Evolutionary conservation across 2,329 filamentous ascomycete genomes (phyloP).

Genomic region (Xylaria sp.): DNA sequence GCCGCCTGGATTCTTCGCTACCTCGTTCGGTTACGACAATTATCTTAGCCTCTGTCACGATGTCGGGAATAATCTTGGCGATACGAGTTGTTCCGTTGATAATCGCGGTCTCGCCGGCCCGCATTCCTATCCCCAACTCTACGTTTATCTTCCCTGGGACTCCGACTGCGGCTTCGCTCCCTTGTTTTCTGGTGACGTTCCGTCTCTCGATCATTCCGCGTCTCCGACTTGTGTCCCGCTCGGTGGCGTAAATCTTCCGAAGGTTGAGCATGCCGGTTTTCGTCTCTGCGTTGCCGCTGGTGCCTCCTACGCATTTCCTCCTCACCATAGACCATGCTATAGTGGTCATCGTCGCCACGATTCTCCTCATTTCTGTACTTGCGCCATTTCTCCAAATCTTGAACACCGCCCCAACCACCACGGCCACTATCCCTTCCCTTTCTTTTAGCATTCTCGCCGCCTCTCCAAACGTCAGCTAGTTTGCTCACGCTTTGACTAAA

Average conservation of each 20-base stretch:
- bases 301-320: constrained; percentile 70
- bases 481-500: constrained; percentile 95
- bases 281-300: constrained; percentile 54
- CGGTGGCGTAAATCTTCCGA: constrained; percentile 33
- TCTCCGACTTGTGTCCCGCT: constrained; percentile 19
- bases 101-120: constrained; percentile 40
- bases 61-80: constrained; percentile 42
- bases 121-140: constrained; percentile 39
- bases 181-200: constrained; percentile 34
- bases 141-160: constrained; percentile 46
- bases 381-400: constrained; percentile 85
- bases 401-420: constrained; percentile 92
- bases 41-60: constrained; percentile 40
- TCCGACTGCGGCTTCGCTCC: constrained; percentile 48
- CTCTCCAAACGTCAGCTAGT: constrained; percentile 89
- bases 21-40: constrained; percentile 42
- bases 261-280: constrained; percentile 46
- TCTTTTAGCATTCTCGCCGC: constrained; percentile 84
- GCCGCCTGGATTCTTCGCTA: constrained; percentile 23
- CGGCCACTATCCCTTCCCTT: constrained; percentile 56
- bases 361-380: constrained; percentile 83
- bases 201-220: constrained; percentile 43
- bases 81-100: constrained; percentile 41
- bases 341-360: constrained; percentile 58
- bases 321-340: constrained; percentile 85